Conservation (phyloP, 1,284 basidiomycete species). For the Rhodotorula sp. region DNA sequence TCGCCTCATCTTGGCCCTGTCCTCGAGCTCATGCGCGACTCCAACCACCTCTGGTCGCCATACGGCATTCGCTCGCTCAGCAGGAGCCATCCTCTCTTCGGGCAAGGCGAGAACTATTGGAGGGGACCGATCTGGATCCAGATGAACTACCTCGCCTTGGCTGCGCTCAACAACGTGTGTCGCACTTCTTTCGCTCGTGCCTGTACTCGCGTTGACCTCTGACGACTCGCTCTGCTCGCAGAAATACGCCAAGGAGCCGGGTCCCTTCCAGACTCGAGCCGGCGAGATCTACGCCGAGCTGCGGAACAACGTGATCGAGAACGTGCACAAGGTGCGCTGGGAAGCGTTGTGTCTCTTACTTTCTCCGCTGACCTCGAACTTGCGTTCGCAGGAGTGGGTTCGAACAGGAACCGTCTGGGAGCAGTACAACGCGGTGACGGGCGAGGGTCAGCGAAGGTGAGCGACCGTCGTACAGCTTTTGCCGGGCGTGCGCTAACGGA, state of each 20-base stretch:
- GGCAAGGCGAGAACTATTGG: constrained; percentile 93
- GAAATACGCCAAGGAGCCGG: constrained; percentile 74
- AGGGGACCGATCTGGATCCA: constrained; percentile 93
- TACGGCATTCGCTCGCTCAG: constrained; percentile 85
- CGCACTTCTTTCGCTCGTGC: too few species aligned
- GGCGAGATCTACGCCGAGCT: constrained; percentile 74
- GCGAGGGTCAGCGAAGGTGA: constrained; percentile 71
- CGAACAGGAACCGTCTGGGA: constrained; percentile 94
- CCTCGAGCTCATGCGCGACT: constrained; percentile 73
- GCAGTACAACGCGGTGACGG: constrained; percentile 81
- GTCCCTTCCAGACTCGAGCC: constrained; percentile 73
- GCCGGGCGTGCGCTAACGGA: not conserved
- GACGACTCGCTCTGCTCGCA: constrained; percentile 47
- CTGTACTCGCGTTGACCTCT: not conserved
- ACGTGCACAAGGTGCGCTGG: constrained; percentile 69
- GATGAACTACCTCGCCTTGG: constrained; percentile 86
- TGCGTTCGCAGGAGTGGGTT: constrained; percentile 71
- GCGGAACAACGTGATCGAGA: constrained; percentile 75
- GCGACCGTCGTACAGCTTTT: not conserved
- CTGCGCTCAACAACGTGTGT: constrained; percentile 69
- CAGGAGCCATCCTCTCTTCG: constrained; percentile 78
- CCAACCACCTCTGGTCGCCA: constrained; percentile 81
- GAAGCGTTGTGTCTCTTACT: not conserved
- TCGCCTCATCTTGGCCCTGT: constrained; percentile 76
- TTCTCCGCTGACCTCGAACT: not conserved